These are phyloP conservation scores for Venturia pyrina DNA, from an alignment of 2,329 filamentous ascomycete genomes.

Conservation along the genomic window DNA sequence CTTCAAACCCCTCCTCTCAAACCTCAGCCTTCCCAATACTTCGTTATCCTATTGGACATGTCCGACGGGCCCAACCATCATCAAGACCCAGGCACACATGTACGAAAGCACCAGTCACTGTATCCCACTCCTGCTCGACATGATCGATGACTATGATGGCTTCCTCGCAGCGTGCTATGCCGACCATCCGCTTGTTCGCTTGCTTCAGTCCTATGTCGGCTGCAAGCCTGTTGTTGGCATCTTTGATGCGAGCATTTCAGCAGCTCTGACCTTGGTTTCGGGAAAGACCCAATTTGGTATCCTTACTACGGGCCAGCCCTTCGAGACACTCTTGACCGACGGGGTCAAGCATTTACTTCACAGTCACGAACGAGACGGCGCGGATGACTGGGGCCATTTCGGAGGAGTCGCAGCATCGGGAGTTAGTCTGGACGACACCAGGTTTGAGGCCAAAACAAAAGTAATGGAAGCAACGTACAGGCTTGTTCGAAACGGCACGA, in stretches of 20 bases:
- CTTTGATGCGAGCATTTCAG: conserved; percentile 71
- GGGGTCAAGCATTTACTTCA: not conserved
- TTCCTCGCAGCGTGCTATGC: conserved; percentile 85
- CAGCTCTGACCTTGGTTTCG: conserved; percentile 36
- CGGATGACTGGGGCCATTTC: not conserved
- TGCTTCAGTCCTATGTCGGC: conserved; percentile 40
- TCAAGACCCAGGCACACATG: conserved; percentile 66
- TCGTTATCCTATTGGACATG: conserved; percentile 8
- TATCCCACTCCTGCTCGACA: conserved; percentile 40
- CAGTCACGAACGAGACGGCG: not conserved
- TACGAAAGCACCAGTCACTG: conserved; percentile 52
- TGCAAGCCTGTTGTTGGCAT: conserved; percentile 63
- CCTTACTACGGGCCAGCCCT: conserved; percentile 5
- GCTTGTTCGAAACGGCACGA: not conserved
- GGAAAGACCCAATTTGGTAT: not conserved
- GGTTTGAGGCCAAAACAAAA: not conserved
- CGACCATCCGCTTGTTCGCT: conserved; percentile 63
- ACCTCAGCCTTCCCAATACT: conserved; percentile 2
- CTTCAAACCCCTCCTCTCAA: conserved; percentile 4
- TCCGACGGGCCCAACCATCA: conserved; percentile 49
- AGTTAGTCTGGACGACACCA: not conserved
- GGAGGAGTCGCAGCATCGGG: conserved; percentile 6
- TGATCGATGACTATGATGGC: conserved; percentile 49
- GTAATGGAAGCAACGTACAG: not conserved
- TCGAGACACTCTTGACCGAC: conserved; percentile 1